phyloP scores from a whole-genome alignment of 169 alveolate species.

The Cryptosporidium sp. region DNA sequence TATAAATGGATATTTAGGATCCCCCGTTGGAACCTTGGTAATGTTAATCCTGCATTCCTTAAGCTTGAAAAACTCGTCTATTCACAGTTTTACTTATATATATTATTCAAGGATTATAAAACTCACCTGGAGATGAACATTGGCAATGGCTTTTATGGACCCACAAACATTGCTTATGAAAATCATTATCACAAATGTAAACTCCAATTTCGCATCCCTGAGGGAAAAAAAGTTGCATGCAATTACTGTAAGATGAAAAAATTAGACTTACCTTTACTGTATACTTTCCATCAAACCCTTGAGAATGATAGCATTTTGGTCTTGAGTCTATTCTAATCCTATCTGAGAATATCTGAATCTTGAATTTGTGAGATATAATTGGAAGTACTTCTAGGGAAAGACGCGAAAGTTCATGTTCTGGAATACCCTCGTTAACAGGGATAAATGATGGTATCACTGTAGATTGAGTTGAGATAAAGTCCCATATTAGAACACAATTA shows the following conservation, averaged over 20 bases:
- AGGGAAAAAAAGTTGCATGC: neutral
- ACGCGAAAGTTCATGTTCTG: conserved; percentile 49
- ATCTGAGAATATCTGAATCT: conserved; percentile 56
- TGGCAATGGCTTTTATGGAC: conserved; percentile 65
- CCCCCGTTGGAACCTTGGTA: conserved; percentile 69
- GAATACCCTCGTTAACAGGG: conserved; percentile 52
- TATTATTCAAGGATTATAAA: neutral
- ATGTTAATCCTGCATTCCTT: conserved; percentile 56
- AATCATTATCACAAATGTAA: conserved; percentile 50
- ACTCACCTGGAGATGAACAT: conserved; percentile 71
- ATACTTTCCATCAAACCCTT: conserved; percentile 28
- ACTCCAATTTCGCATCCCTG: conserved; percentile 72
- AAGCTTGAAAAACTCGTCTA: conserved; percentile 47
- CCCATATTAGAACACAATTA: neutral
- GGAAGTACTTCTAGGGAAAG: conserved; percentile 45
- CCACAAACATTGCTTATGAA: conserved; percentile 72
- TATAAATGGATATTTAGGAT: conserved; percentile 43
- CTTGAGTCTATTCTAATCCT: conserved; percentile 71
- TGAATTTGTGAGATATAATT: conserved; percentile 39
- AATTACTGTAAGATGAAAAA: neutral
- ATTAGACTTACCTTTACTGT: conserved; percentile 35
- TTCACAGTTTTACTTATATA: neutral
- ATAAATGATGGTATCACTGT: conserved; percentile 62
- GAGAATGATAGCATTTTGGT: conserved; percentile 41
- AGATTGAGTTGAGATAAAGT: conserved; percentile 4